Percentiles rank a stretch among this genome's conserved stretches.
These are phyloP conservation scores for Nakazawaea laoshanensis DNA, from an alignment of 805 yeast genomes.

Conservation along the genomic window DNA sequence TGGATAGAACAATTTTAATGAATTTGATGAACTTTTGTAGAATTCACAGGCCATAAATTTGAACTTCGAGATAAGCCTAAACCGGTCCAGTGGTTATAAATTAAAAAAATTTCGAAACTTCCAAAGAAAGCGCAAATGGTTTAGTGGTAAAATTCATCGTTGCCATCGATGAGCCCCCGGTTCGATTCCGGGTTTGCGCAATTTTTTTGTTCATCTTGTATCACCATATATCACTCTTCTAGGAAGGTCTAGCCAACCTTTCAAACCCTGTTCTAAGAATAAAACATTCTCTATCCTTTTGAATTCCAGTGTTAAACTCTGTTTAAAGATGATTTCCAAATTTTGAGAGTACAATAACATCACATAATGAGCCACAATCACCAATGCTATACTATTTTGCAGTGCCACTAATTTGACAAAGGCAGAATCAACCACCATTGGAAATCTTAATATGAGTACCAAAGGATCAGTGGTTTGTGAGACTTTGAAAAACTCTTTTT, in stretches of 20 bases:
- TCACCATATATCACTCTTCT: neutral
- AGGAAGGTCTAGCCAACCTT: constrained; percentile 1
- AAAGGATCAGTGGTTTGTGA: neutral
- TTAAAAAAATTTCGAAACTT: too few species aligned
- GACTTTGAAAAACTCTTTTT: constrained; percentile 1
- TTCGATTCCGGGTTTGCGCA: constrained; percentile 12
- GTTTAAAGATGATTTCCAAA: neutral
- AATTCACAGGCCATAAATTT: too few species aligned
- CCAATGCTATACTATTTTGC: neutral
- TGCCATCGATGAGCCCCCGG: constrained; percentile 13
- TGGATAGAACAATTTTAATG: too few species aligned
- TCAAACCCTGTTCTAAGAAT: neutral
- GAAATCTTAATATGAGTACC: neutral
- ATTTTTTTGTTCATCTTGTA: constrained; percentile 1
- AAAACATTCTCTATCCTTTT: neutral
- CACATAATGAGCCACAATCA: constrained; percentile 1
- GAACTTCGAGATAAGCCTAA: too few species aligned
- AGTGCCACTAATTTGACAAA: neutral
- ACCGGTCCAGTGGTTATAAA: too few species aligned
- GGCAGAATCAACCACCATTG: neutral
- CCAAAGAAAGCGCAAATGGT: constrained; percentile 9
- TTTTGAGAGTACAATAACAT: neutral
- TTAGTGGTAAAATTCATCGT: constrained; percentile 12
- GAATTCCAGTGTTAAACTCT: neutral
- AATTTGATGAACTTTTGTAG: too few species aligned